Evolutionary conservation across 805 yeast genomes (phyloP).

Genomic region (Nakazawaea molendinolei): DNA sequence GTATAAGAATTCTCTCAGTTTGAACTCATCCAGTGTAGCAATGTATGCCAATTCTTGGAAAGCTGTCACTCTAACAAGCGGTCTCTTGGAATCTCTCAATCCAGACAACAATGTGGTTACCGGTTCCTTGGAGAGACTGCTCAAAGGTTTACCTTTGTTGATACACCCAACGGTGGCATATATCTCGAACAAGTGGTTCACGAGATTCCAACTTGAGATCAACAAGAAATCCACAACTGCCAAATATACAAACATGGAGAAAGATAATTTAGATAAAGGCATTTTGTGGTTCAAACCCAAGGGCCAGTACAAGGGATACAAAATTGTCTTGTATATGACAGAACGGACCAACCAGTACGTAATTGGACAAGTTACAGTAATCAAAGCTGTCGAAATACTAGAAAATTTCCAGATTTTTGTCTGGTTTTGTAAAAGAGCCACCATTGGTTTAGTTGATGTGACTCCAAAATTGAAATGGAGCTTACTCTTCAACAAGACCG

Average conservation of each 20-base stretch:
- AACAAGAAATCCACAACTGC: slow-evolving; percentile 28
- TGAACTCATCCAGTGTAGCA: slow-evolving; percentile 40
- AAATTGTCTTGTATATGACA: slow-evolving; percentile 32
- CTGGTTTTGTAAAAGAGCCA: slow-evolving; percentile 15
- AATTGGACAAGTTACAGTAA: slow-evolving; percentile 29
- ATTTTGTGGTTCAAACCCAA: slow-evolving; percentile 32
- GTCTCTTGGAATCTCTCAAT: slow-evolving; percentile 39
- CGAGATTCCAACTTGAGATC: slow-evolving; percentile 43
- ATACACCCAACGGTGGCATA: slow-evolving; percentile 69
- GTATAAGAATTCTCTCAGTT: slow-evolving; percentile 48
- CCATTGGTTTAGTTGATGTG: slow-evolving; percentile 33
- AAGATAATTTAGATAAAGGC: slow-evolving; percentile 32
- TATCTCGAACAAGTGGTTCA: slow-evolving; percentile 53
- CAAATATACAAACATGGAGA: slow-evolving; percentile 23
- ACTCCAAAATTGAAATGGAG: slow-evolving; percentile 40
- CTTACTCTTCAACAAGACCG: slow-evolving; percentile 48
- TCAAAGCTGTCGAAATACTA: slow-evolving; percentile 23
- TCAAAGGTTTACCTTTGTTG: slow-evolving; percentile 56
- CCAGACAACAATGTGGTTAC: slow-evolving; percentile 60
- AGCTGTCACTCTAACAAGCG: slow-evolving; percentile 54
- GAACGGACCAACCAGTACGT: slow-evolving; percentile 34
- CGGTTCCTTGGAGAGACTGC: slow-evolving; percentile 54
- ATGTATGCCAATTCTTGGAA: slow-evolving; percentile 70
- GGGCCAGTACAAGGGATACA: slow-evolving; percentile 22
- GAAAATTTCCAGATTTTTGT: slow-evolving; percentile 32